Percentiles rank a stretch among this genome's conserved stretches.
These are phyloP conservation scores for Endotrypanum monterogeii DNA, from an alignment of 208 protist species.

Conservation along the genomic window DNA sequence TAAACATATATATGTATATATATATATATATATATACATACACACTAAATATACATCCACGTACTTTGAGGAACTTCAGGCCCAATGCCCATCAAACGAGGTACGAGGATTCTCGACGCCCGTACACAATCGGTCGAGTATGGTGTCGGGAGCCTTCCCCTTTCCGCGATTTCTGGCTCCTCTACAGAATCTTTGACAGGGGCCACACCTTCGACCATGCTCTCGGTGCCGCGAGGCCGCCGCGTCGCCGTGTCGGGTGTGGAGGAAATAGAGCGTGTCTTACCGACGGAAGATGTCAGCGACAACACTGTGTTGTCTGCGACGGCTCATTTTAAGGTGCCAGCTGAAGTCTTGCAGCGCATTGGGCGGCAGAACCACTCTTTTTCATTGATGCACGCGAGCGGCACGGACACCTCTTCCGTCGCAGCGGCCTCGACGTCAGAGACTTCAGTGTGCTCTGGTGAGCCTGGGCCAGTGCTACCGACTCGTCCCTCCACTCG, in stretches of 20 bases:
- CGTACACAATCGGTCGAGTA: conserved; percentile 18
- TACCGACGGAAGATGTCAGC: not conserved
- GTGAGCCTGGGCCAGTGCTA: not conserved
- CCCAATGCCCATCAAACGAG: conserved; percentile 32
- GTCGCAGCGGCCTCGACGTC: not conserved
- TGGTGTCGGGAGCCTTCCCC: conserved; percentile 19
- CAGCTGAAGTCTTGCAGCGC: conserved; percentile 34
- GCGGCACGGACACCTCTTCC: not conserved
- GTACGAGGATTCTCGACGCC: conserved; percentile 27
- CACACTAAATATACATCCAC: not conserved
- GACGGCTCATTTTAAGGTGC: conserved; percentile 29
- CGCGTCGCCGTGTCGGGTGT: conserved; percentile 19
- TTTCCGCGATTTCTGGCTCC: not conserved
- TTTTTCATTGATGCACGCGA: not conserved
- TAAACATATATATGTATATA: no score
- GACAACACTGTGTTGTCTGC: not conserved
- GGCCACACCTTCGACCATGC: not conserved
- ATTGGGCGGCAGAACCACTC: conserved; percentile 28
- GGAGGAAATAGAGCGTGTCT: not conserved
- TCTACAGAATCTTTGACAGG: not conserved
- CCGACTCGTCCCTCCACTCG: not conserved
- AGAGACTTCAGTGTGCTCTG: not conserved
- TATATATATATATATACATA: not conserved
- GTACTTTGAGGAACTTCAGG: not conserved
- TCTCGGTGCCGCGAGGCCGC: not conserved